Percentiles rank a stretch among this genome's conserved stretches.
phyloP scores from a whole-genome alignment of 305 asterid genomes.

The Salvia sclarea region DNA sequence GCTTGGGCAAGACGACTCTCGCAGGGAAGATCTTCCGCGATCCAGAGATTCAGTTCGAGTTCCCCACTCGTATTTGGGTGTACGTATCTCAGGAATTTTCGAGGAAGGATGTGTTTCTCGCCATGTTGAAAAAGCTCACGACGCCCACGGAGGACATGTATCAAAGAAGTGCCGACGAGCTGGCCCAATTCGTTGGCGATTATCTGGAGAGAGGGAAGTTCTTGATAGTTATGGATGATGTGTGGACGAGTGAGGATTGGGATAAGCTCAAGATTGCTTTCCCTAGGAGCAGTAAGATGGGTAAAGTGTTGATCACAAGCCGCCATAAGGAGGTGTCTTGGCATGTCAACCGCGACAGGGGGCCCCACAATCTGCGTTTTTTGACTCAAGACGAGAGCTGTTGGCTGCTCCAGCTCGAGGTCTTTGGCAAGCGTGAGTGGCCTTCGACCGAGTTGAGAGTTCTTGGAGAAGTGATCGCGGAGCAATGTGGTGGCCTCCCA shows the following conservation, averaged over 20 bases:
- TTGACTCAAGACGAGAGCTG: slow-evolving; percentile 34
- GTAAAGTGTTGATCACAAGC: slow-evolving; percentile 40
- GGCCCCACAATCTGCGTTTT: slow-evolving; percentile 33
- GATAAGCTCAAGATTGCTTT: slow-evolving; percentile 32
- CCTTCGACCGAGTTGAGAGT: slow-evolving; percentile 29
- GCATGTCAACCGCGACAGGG: slow-evolving; percentile 27
- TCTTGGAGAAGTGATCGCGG: slow-evolving; percentile 27
- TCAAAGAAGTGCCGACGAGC: slow-evolving; percentile 12
- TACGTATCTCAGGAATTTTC: slow-evolving; percentile 37
- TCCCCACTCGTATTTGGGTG: slow-evolving; percentile 37
- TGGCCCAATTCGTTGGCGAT: slow-evolving; percentile 3
- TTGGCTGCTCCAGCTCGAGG: slow-evolving; percentile 36
- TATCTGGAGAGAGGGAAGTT: slow-evolving; percentile 24
- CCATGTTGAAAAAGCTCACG: slow-evolving; percentile 27
- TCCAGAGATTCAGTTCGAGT: slow-evolving; percentile 18
- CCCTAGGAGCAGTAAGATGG: slow-evolving; percentile 30
- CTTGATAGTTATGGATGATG: slow-evolving; percentile 41
- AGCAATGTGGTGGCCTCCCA: slow-evolving; percentile 36
- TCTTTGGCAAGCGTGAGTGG: slow-evolving; percentile 29
- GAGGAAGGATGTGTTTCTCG: slow-evolving; percentile 29
- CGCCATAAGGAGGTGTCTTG: slow-evolving; percentile 32
- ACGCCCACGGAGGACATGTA: slow-evolving; percentile 19
- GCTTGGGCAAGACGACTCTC: slow-evolving; percentile 45
- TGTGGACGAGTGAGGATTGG: slow-evolving; percentile 39
- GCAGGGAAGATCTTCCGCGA: slow-evolving; percentile 37